phyloP scores from a whole-genome alignment of 2,329 filamentous ascomycete species.

The Botryotinia convoluta region DNA sequence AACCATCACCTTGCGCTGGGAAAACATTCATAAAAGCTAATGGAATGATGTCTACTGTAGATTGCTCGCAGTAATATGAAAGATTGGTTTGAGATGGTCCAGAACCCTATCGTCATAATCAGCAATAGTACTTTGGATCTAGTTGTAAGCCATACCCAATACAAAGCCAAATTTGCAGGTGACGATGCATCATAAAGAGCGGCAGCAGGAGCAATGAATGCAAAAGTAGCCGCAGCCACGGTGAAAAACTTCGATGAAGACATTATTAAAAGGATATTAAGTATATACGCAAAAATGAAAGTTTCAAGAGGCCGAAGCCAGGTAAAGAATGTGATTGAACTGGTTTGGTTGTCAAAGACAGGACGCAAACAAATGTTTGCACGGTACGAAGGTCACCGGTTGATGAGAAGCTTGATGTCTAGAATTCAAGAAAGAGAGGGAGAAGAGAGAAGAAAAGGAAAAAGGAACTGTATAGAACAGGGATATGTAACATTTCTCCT shows the following conservation, averaged over 20 bases:
- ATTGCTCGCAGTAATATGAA: constrained; percentile 41
- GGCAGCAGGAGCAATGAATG: constrained; percentile 28
- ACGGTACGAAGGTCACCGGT: constrained; percentile 30
- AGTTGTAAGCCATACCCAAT: constrained; percentile 40
- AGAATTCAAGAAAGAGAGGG: constrained; percentile 22
- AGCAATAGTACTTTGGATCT: background rate
- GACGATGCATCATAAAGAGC: constrained; percentile 38
- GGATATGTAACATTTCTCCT: background rate
- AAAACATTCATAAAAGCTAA: constrained; percentile 45
- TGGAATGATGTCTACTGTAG: constrained; percentile 44
- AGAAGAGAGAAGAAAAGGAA: constrained; percentile 23
- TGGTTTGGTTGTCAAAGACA: constrained; percentile 36
- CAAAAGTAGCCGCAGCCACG: constrained; percentile 31
- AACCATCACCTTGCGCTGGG: constrained; percentile 44
- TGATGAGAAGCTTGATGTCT: constrained; percentile 26
- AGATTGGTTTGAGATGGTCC: constrained; percentile 42
- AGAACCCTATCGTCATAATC: constrained; percentile 40
- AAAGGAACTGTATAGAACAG: background rate
- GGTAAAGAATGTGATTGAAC: constrained; percentile 35
- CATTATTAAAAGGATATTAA: constrained; percentile 35
- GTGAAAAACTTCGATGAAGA: constrained; percentile 32
- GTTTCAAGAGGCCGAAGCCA: constrained; percentile 8
- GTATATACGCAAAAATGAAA: constrained; percentile 22
- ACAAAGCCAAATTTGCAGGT: constrained; percentile 44
- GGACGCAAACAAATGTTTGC: constrained; percentile 40